Evolutionary conservation across 306 rosid species (phyloP).

Genomic region (Glycine soja): DNA sequence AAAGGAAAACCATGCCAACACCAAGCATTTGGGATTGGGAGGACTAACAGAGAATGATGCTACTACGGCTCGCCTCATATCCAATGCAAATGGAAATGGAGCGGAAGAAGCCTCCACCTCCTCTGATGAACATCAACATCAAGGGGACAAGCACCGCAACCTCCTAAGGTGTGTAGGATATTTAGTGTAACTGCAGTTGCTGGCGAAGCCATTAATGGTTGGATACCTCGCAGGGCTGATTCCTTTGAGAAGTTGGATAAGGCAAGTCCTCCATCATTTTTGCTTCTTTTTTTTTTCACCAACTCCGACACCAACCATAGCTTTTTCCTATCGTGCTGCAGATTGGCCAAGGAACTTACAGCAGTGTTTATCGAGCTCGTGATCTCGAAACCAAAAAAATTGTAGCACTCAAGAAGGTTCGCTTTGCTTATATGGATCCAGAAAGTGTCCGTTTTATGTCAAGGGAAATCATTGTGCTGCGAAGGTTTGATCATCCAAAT

Average conservation of each 20-base stretch:
- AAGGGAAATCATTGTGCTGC: conserved; percentile 70
- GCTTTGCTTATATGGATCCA: conserved; percentile 83
- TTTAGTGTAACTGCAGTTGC: conserved; percentile 63
- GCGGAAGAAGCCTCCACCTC: conserved; percentile 39
- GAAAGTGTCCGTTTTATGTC: conserved; percentile 95
- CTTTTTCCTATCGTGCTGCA: conserved; percentile 40
- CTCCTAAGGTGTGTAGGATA: conserved; percentile 42
- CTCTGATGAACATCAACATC: conserved; percentile 43
- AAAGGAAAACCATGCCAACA: conserved; percentile 55
- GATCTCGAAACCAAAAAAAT: conserved; percentile 78
- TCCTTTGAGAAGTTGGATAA: conserved; percentile 83
- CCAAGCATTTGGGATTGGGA: background rate
- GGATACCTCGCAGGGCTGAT: conserved; percentile 86
- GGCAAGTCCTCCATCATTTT: conserved; percentile 47
- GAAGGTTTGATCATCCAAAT: conserved; percentile 92
- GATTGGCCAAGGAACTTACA: conserved; percentile 97
- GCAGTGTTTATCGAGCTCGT: conserved; percentile 83
- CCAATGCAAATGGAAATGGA: conserved; percentile 20
- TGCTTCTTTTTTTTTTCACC: background rate
- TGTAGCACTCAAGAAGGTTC: conserved; percentile 89
- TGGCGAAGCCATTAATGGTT: conserved; percentile 83
- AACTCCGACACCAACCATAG: background rate
- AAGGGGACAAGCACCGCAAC: background rate
- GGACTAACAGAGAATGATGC: conserved; percentile 51
- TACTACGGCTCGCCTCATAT: conserved; percentile 50